phyloP scores from a whole-genome alignment of 805 yeast genomes.

The Metschnikowia noctiluminum region DNA sequence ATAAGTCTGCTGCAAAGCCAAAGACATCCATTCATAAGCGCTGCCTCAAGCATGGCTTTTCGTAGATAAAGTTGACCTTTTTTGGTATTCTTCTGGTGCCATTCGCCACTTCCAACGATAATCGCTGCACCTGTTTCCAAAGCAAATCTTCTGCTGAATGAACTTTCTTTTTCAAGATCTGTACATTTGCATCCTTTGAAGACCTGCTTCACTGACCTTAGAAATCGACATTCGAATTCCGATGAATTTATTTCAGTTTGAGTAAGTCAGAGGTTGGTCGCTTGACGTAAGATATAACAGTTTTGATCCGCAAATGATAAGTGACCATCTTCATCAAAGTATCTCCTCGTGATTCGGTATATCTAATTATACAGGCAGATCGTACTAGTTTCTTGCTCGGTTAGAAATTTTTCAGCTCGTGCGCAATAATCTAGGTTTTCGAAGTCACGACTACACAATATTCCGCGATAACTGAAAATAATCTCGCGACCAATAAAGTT shows the following conservation, averaged over 20 bases:
- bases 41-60: no score
- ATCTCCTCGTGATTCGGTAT: slow-evolving; percentile 13
- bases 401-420: slow-evolving; percentile 1
- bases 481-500: neutral
- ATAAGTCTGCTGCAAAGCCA: no score
- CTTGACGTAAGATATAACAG: slow-evolving; percentile 4
- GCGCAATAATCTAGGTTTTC: slow-evolving; percentile 1
- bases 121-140: no score
- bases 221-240: no score
- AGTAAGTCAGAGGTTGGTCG: neutral
- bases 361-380: neutral
- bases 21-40: no score
- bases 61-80: no score
- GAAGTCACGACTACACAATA: neutral
- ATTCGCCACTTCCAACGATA: no score
- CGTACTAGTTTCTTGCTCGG: neutral
- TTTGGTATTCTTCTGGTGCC: no score
- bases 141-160: no score
- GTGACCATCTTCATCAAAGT: slow-evolving; percentile 11
- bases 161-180: no score
- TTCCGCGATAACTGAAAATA: slow-evolving; percentile 1
- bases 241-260: slow-evolving; percentile 3
- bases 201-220: no score
- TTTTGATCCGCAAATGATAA: slow-evolving; percentile 1
- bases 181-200: no score